These are phyloP conservation scores for Dryadomyces quercus-mongolicae DNA, from an alignment of 2,329 filamentous ascomycete species.

Conservation along the genomic window DNA sequence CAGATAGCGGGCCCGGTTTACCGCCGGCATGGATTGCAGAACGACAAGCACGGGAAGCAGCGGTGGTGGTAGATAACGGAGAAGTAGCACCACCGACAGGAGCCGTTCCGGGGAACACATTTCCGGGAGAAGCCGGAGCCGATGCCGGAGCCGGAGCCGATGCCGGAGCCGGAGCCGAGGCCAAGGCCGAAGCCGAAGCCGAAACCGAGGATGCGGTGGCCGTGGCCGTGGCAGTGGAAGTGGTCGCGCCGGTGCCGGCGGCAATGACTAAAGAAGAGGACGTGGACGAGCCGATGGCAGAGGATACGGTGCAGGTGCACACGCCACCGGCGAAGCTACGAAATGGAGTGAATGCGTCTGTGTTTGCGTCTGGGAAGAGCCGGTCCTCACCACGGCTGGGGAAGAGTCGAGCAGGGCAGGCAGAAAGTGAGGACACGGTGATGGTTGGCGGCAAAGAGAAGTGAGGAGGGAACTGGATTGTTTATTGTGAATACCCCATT, in stretches of 20 bases:
- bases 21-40: constrained; percentile 42
- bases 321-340: constrained; percentile 18
- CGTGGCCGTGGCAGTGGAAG: neutral
- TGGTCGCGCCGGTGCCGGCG: neutral
- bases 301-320: constrained; percentile 25
- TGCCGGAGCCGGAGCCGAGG: neutral
- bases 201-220: neutral
- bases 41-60: constrained; percentile 6
- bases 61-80: neutral
- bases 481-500: constrained; percentile 2
- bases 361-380: constrained; percentile 11
- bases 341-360: constrained; percentile 7
- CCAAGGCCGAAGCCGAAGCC: neutral
- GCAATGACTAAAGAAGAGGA: neutral
- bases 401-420: constrained; percentile 7
- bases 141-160: neutral
- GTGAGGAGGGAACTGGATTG: neutral
- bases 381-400: constrained; percentile 14
- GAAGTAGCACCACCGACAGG: no score
- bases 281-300: constrained; percentile 7
- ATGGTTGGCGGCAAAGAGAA: constrained; percentile 16
- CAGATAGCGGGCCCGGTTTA: constrained; percentile 50
- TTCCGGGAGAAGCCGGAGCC: constrained; percentile 12
- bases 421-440: constrained; percentile 14
- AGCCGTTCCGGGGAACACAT: no score